Evolutionary conservation across 495 filamentous ascomycete species (phyloP), one percentile per base, ranked within the genome.

Genomic region (Hypoxylon lenormandii): DNA sequence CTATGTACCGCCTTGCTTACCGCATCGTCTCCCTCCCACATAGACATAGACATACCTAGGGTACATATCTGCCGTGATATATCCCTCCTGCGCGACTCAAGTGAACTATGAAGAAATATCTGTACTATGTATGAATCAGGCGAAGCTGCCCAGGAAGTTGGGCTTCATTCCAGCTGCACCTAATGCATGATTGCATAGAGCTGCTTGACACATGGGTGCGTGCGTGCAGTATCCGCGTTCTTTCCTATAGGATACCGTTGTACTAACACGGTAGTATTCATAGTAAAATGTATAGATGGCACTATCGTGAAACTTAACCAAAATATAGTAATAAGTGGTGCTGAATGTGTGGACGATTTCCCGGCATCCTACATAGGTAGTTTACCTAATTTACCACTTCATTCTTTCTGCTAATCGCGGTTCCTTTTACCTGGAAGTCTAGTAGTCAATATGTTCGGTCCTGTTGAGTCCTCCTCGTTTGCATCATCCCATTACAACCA

Each of bases 131-230:
- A 62, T 71, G 68, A 71, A 63, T 71, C 62, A 71, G 40, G 68
- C 68, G 68, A 63, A 63, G 52, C 68, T 71, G 68, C 62, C 68
- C 68, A 71, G 68, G 53, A 21, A 63, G 62, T 71, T 71, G 68
- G 68, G 68, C 68, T 71, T 71, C 68, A 71, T 71, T 71, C 68
- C 66, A 70, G 63, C 23, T 48, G 53, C n/a, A 33, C 30, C 30
- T 33, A 59, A 71, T 71, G 68, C 68, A 71, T 71, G 68, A 66
- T 71, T 71, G 56, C 67, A 62, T 70, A 61, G 67, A 70, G 48
- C 56, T 55, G 43, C 12, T 42, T 49, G 51, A 46, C 61, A 62
- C 68, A 71, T 66, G 62, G 49, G 51, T 62, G 40, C 48, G 51
- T 62, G 40, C 48, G 62, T 71, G 62, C 62, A 66, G 62, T 43